Percentiles rank a stretch among this genome's conserved stretches.
Conservation (phyloP, 345 rosid genomes). For the Sisymbrium altissimum region DNA sequence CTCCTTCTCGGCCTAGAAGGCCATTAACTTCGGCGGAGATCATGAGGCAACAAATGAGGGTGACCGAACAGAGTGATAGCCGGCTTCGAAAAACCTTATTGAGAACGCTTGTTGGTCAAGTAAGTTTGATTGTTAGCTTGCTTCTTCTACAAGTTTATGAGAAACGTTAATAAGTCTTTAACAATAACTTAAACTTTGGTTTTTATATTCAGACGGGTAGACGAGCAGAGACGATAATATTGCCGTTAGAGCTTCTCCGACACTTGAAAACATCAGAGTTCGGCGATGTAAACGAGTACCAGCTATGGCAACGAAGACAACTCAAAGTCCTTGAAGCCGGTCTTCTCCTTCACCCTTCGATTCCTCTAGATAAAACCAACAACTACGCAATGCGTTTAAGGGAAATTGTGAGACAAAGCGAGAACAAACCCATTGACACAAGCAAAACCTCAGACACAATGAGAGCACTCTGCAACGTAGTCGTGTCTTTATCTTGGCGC, state of each 20-base stretch:
- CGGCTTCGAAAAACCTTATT: conserved; percentile 80
- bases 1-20: conserved; percentile 48
- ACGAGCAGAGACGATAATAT: conserved; percentile 78
- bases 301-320: conserved; percentile 79
- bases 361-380: conserved; percentile 64
- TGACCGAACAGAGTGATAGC: conserved; percentile 82
- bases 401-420: conserved; percentile 49
- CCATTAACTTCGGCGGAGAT: conserved; percentile 90
- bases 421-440: conserved; percentile 53
- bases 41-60: conserved; percentile 91
- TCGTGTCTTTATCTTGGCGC: conserved; percentile 75
- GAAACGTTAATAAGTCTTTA: neutral
- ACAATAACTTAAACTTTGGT: neutral
- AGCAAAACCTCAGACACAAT: conserved; percentile 69
- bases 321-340: conserved; percentile 76
- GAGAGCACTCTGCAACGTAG: conserved; percentile 60
- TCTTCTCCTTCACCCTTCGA: conserved; percentile 64
- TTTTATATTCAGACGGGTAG: conserved; percentile 53
- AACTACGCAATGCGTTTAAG: conserved; percentile 52
- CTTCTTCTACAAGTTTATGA: conserved; percentile 4
- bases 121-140: conserved; percentile 30
- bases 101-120: conserved; percentile 93
- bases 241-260: conserved; percentile 87
- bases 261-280: conserved; percentile 80
- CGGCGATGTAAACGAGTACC: conserved; percentile 63